Evolutionary conservation across 1,139 yeast species (phyloP).

Genomic region (Geotrichum australiense): DNA sequence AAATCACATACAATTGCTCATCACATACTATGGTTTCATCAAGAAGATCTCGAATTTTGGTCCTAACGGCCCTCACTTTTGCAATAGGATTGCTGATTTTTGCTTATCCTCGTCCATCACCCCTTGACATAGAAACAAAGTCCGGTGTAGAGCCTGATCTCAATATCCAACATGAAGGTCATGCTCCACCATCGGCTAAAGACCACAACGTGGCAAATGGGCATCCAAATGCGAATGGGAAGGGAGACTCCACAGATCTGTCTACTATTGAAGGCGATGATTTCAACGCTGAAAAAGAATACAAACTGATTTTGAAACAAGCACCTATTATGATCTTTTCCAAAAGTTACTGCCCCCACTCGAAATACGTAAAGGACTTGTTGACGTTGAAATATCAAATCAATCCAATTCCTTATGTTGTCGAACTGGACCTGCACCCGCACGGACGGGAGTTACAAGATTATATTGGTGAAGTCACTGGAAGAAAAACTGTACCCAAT

Average conservation of each 20-base stretch:
- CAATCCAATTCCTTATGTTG: slow-evolving; percentile 62
- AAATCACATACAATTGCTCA: too few relatives aligned
- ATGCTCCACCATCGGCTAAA: not conserved
- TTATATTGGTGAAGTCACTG: slow-evolving; percentile 67
- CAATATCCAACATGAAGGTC: slow-evolving; percentile 7
- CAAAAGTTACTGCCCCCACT: slow-evolving; percentile 57
- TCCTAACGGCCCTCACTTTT: slow-evolving; percentile 28
- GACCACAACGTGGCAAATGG: slow-evolving; percentile 4
- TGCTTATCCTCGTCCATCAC: slow-evolving; percentile 21
- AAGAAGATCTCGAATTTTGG: slow-evolving; percentile 26
- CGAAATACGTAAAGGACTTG: slow-evolving; percentile 60
- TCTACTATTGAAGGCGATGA: slow-evolving; percentile 30
- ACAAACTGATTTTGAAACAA: slow-evolving; percentile 48
- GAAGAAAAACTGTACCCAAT: slow-evolving; percentile 91
- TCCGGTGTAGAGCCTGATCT: slow-evolving; percentile 22
- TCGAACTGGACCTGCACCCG: slow-evolving; percentile 76
- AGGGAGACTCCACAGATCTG: slow-evolving; percentile 21
- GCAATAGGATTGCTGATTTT: slow-evolving; percentile 25
- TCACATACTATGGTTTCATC: slow-evolving; percentile 24
- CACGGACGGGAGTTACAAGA: slow-evolving; percentile 69
- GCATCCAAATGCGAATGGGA: slow-evolving; percentile 5
- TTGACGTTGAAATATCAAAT: slow-evolving; percentile 59
- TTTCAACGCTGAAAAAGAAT: slow-evolving; percentile 58
- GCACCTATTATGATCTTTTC: slow-evolving; percentile 50
- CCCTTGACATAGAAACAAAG: slow-evolving; percentile 18